Evolutionary conservation across 371 early-diverging fungal genomes (phyloP).

Genomic region (Funneliformis caledonium): DNA sequence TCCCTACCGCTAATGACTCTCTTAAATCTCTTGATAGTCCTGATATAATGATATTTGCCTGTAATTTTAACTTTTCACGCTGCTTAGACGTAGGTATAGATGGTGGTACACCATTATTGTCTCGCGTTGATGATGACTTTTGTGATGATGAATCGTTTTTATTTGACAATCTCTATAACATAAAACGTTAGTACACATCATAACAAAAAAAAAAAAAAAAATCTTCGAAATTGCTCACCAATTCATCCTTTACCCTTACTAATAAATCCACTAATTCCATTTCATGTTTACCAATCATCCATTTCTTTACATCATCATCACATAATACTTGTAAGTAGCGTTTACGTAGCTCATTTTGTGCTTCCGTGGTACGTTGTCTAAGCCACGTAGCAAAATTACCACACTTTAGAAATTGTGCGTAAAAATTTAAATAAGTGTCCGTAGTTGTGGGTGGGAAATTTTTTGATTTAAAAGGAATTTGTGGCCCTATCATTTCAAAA

Average conservation of each 20-base stretch:
- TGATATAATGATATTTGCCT: conserved; percentile 23
- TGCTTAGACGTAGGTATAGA: conserved; percentile 9
- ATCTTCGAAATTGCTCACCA: conserved; percentile 45
- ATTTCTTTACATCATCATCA: conserved; percentile 56
- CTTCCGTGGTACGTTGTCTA: conserved; percentile 76
- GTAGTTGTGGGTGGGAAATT: background rate
- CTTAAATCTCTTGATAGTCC: conserved; percentile 33
- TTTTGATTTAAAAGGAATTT: conserved; percentile 55
- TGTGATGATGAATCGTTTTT: background rate
- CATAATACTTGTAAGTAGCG: conserved; percentile 64
- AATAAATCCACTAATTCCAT: conserved; percentile 70
- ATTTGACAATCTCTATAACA: background rate
- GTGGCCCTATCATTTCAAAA: conserved; percentile 41
- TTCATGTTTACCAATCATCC: conserved; percentile 55
- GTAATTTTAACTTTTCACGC: conserved; percentile 22
- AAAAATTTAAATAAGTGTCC: conserved; percentile 67
- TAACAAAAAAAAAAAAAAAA: background rate
- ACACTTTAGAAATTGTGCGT: conserved; percentile 86
- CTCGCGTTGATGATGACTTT: background rate
- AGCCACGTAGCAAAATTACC: conserved; percentile 97
- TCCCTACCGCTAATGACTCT: conserved; percentile 10
- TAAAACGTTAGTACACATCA: background rate
- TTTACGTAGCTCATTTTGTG: conserved; percentile 71
- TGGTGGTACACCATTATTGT: background rate
- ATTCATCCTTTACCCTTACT: conserved; percentile 62